These are phyloP conservation scores for Nemania bipapillata DNA, from an alignment of 2,329 filamentous ascomycete genomes.

Conservation along the genomic window DNA sequence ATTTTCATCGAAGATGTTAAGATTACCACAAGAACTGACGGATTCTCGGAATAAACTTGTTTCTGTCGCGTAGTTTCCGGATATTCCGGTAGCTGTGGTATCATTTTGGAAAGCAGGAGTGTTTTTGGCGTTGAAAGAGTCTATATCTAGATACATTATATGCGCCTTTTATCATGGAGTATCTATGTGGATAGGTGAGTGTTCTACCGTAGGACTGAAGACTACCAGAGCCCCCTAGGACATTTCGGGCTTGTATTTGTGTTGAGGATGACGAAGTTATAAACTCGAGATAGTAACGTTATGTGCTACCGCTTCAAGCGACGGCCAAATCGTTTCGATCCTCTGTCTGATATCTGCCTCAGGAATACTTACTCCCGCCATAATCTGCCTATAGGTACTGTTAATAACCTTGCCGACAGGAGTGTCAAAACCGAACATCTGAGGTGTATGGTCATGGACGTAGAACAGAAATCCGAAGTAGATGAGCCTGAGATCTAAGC, in stretches of 20 bases:
- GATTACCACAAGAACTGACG: not conserved
- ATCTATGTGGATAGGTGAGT: not conserved
- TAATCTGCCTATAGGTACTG: slow-evolving; percentile 44
- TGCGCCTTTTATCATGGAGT: not conserved
- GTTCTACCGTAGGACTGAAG: not conserved
- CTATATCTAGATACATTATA: not conserved
- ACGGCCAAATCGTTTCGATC: slow-evolving; percentile 38
- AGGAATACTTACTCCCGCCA: slow-evolving; percentile 38
- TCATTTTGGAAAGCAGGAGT: not conserved
- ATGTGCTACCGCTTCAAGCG: slow-evolving; percentile 39
- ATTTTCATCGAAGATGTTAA: not conserved
- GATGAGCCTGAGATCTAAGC: slow-evolving; percentile 44
- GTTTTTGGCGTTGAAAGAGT: not conserved
- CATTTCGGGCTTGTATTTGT: not conserved
- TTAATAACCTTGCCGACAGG: slow-evolving; percentile 44
- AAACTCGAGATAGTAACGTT: slow-evolving; percentile 37
- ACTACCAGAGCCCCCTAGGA: not conserved
- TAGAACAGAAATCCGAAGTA: slow-evolving; percentile 47
- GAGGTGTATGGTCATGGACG: slow-evolving; percentile 42
- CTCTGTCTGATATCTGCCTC: slow-evolving; percentile 42
- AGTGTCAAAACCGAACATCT: slow-evolving; percentile 42
- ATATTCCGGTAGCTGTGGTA: not conserved
- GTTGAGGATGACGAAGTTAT: slow-evolving; percentile 7
- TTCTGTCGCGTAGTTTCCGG: no score
- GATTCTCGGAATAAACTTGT: not conserved